Conservation (phyloP, 2,329 filamentous ascomycete genomes). For the Ilyonectria sp. region DNA sequence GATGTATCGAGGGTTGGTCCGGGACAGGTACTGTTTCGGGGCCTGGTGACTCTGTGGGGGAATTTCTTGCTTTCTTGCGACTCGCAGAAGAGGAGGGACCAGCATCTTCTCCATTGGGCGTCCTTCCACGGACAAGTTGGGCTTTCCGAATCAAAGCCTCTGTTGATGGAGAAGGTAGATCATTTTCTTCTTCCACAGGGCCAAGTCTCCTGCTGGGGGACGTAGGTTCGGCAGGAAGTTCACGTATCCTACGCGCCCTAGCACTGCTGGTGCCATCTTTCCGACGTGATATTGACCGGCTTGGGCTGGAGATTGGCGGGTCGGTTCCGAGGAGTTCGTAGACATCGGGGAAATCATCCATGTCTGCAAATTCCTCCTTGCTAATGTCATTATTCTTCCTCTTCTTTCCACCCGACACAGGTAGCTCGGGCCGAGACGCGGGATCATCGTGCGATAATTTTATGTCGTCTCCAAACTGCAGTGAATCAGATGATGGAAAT, state of each 20-base stretch:
- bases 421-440: constrained; percentile 56
- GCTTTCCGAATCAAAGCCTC: constrained; percentile 33
- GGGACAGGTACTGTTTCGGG: neutral
- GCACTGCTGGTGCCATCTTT: constrained; percentile 38
- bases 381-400: constrained; percentile 66
- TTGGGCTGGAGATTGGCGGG: constrained; percentile 55
- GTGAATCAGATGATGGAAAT: constrained; percentile 52
- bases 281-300: constrained; percentile 41
- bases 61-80: constrained; percentile 26
- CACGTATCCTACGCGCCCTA: constrained; percentile 37
- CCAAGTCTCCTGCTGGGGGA: constrained; percentile 31
- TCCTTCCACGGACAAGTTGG: constrained; percentile 28
- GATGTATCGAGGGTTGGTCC: neutral
- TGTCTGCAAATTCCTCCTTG: constrained; percentile 53
- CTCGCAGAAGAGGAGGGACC: constrained; percentile 18
- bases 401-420: constrained; percentile 62
- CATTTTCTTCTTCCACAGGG: constrained; percentile 35
- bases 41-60: constrained; percentile 26
- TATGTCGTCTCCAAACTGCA: constrained; percentile 55
- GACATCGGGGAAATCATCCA: constrained; percentile 69
- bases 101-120: constrained; percentile 21
- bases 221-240: constrained; percentile 25
- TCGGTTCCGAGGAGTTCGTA: constrained; percentile 63
- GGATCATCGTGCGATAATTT: constrained; percentile 62
- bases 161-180: constrained; percentile 49